Evolutionary conservation across 2,329 filamentous ascomycete genomes (phyloP).

Genomic region (Chaetomium sp.): DNA sequence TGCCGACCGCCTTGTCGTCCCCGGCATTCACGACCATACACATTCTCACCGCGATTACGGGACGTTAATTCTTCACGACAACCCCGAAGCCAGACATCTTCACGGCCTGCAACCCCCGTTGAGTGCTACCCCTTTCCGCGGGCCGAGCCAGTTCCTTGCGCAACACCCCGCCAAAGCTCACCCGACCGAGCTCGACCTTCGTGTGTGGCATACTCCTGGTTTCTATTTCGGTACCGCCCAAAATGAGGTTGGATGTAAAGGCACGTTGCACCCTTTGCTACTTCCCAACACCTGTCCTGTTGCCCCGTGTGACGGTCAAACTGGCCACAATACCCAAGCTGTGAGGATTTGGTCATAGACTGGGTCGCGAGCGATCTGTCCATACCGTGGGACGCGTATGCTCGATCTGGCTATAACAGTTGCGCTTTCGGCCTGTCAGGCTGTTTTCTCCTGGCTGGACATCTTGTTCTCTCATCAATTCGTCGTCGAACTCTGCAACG

Average conservation of each 20-base stretch:
- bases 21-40: not conserved
- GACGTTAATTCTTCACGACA: not conserved
- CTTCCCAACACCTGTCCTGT: not conserved
- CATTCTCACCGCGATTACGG: not conserved
- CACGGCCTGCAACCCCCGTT: slow-evolving; percentile 7
- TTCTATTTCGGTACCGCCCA: slow-evolving; percentile 14
- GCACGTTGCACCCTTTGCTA: slow-evolving; percentile 15
- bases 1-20: slow-evolving; percentile 9
- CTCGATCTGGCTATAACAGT: too few species aligned
- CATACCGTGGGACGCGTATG: too few species aligned
- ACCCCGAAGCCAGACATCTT: not conserved
- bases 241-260: slow-evolving; percentile 28
- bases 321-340: slow-evolving; percentile 11
- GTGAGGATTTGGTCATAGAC: not conserved
- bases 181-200: slow-evolving; percentile 12
- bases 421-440: too few species aligned
- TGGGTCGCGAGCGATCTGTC: too few species aligned
- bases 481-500: not conserved
- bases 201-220: slow-evolving; percentile 10
- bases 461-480: not conserved
- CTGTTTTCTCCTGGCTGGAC: not conserved
- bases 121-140: slow-evolving; percentile 6
- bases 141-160: slow-evolving; percentile 2
- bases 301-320: slow-evolving; percentile 6
- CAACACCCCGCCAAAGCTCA: slow-evolving; percentile 20